Conservation (phyloP, 257 asterid species). For the Forsythia suspensa region DNA sequence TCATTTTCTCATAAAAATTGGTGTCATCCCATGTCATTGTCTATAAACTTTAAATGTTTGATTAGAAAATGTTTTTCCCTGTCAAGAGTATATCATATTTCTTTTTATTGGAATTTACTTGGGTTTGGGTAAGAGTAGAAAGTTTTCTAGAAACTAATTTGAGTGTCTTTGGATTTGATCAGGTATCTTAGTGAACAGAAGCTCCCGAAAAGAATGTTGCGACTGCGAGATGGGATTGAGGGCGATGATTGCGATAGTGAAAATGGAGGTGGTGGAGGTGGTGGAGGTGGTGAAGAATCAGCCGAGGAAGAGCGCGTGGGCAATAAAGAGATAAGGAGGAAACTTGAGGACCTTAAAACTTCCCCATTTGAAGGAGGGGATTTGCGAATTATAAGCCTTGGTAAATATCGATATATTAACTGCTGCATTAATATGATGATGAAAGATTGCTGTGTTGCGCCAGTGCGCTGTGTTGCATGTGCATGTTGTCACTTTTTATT, state of each 20-base stretch:
- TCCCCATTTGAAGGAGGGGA: constrained; percentile 66
- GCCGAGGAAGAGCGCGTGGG: constrained; percentile 53
- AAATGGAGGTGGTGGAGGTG: constrained; percentile 38
- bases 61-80: not conserved
- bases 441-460: not conserved
- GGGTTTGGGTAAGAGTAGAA: not conserved
- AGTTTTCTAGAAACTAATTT: constrained; percentile 10
- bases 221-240: constrained; percentile 53
- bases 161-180: constrained; percentile 23
- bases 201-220: constrained; percentile 77
- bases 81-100: constrained; percentile 11
- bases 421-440: not conserved
- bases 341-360: constrained; percentile 55
- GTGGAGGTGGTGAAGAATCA: constrained; percentile 42
- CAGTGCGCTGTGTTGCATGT: not conserved
- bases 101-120: not conserved
- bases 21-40: not conserved
- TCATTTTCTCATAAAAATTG: constrained; percentile 14
- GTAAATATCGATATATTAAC: constrained; percentile 40
- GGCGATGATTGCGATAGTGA: constrained; percentile 41
- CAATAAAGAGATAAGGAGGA: constrained; percentile 52
- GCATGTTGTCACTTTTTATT: not conserved
- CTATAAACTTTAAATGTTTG: not conserved
- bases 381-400: constrained; percentile 68
- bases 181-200: constrained; percentile 86